A percentile compares a stretch with the other conserved stretches of the same genome.
phyloP scores from a whole-genome alignment of 495 filamentous ascomycete genomes.

The Neurospora terricola region DNA sequence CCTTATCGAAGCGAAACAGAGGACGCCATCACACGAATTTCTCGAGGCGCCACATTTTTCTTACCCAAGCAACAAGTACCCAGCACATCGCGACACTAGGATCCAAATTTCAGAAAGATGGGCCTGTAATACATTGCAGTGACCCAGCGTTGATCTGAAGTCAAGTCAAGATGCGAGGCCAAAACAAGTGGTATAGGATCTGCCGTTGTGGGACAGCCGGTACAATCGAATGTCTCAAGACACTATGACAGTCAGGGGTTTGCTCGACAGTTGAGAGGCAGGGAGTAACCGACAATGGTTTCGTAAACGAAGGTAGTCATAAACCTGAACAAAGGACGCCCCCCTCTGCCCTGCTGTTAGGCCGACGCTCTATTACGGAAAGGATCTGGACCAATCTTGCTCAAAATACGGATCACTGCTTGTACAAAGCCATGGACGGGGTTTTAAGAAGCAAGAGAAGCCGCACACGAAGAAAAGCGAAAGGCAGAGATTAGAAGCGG shows the following conservation, averaged over 20 bases:
- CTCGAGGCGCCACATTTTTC: not conserved
- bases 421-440: not conserved
- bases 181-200: not conserved
- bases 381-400: not conserved
- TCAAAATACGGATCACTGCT: not conserved
- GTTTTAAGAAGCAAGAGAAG: not conserved
- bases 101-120: not conserved
- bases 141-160: not conserved
- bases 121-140: not conserved
- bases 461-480: not conserved
- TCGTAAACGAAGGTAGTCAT: not conserved
- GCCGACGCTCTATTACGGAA: not conserved
- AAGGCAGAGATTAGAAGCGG: not conserved
- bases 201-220: not conserved
- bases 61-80: not conserved
- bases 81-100: not conserved
- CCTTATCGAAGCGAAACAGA: not conserved
- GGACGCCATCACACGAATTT: not conserved
- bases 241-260: not conserved
- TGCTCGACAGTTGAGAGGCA: not conserved
- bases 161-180: not conserved
- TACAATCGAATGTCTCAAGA: not conserved
- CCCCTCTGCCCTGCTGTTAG: not conserved
- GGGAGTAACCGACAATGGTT: not conserved
- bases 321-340: not conserved